These are phyloP conservation scores for Crithidia mellificae DNA, from an alignment of 208 protist species.

Conservation along the genomic window DNA sequence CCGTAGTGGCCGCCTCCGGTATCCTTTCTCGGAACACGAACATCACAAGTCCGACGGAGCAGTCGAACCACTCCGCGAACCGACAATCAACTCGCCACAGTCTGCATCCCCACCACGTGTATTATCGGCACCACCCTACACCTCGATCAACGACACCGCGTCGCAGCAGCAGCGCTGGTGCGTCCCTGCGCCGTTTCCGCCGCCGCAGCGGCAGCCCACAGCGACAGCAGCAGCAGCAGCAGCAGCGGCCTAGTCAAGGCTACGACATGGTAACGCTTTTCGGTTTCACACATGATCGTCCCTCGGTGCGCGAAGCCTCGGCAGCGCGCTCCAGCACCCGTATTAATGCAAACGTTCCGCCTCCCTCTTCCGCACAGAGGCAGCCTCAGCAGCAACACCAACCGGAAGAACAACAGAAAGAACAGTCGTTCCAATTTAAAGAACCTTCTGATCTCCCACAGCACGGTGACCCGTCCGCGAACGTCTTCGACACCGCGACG, in stretches of 20 bases:
- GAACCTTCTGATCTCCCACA: background rate
- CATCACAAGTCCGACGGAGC: background rate
- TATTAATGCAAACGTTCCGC: background rate
- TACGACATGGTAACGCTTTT: slow-evolving; percentile 4
- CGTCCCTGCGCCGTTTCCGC: background rate
- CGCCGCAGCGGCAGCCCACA: slow-evolving; percentile 2
- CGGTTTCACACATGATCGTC: slow-evolving; percentile 9
- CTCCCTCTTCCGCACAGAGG: background rate
- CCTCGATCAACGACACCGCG: background rate
- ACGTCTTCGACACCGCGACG: background rate
- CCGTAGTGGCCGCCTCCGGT: background rate
- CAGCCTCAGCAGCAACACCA: background rate
- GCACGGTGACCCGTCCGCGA: background rate
- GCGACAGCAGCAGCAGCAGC: background rate
- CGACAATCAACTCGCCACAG: background rate
- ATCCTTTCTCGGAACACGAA: background rate
- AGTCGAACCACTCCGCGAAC: background rate
- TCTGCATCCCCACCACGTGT: background rate
- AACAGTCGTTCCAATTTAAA: background rate
- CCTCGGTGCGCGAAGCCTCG: background rate
- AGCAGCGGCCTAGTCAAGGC: background rate
- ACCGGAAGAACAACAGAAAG: background rate
- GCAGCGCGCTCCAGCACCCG: background rate
- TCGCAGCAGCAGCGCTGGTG: slow-evolving; percentile 10
- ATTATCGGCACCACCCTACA: background rate